Base-by-base conservation (phyloP, 352 stramenopile species). In the Phytophthora pluvialis region DNA sequence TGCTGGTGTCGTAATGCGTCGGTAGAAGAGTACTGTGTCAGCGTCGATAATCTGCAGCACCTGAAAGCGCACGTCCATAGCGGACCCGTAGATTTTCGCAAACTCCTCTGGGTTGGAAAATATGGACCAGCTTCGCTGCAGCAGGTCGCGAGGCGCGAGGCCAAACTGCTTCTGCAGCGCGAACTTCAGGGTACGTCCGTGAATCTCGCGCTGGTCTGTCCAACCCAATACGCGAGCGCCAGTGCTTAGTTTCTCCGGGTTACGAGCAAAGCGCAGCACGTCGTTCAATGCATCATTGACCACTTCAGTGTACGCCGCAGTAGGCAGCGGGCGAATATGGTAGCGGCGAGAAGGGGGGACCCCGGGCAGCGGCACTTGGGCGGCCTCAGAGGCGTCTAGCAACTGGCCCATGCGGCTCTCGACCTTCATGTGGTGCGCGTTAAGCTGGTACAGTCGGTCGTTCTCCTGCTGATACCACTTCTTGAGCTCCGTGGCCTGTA, bases 21-120 rank as follows among this genome's bases (percentile, higher is more conserved):
- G 78, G 45, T 83, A 88, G 47, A 89, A 83, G 3, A 91, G 58
- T 18, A 88, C 70, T 25, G 73, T 88, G 45, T 89, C 75, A 8
- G 67, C 68, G 40, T 89, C 78, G 26, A 91, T 57, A 38, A 67
- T 46, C 61, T 91, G 73, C 5, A 91, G 57, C 16, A 75, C 60
- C 44, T 88, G 61, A 29, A 90, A 79, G 12, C 75, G 43, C 15
- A 80, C 73, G 29, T 80, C 47, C 13, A 91, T 58, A 4, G 69
- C 65, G 9, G 73, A 51, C 38, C 66, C 71, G 63, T 89, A 89
- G 47, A 91, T 68, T 38, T 78, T 74, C 0, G 76, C 39, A 43
- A 89, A 88, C 25, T 69, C 54, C n/a, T 72, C 49, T 0, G 78
- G 70, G 10, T 62, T 76, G 12, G 77, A 77, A 32, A 91, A 89